Base-by-base conservation (phyloP, 257 asterid species). In the Salvia miltiorrhiza region DNA sequence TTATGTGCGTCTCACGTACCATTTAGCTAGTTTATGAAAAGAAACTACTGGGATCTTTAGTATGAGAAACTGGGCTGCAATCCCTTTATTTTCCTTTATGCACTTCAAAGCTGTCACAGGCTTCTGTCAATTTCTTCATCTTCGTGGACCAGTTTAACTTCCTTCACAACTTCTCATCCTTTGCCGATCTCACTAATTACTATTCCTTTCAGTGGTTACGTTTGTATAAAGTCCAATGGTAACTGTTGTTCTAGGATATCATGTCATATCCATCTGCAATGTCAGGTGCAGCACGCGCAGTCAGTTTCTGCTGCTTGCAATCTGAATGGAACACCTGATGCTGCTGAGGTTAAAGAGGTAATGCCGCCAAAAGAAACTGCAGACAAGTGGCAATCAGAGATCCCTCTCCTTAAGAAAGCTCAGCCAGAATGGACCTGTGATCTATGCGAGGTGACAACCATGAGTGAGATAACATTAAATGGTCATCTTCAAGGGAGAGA, bases 401-500 rank as follows among this genome's bases (percentile, higher is more conserved):
- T 55, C 45, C 14, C 63, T 60, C 56, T 69, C 56, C 0, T 12
- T 50, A 26, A 70, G 55, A 68, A 73, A 80, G 78, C 82, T 76
- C 54, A 35, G 47, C 71, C 9, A 28, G 79, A 55, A 53, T 83
- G 86, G 88, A 77, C 39, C 7, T 79, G 88, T 60, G 76, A 48
- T 45, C 6, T 78, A 19, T 79, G 88, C 19, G 16, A 78, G 33
- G 78, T 81, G 56, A 63, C 75, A 1, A 40, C 73, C 44, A 0
- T 55, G 5, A 24, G 81, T 23, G 83, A 77, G 72, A 21, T 5
- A 1, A n/a, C 2, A 0, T 43, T 79, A 40, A 73, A 52, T 4
- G n/a, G 2, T 28, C 91, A 81, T 69, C 76, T 78, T 16, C 33
- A 9, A 1, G 88, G 90, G 23, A 54, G 0, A 2, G 83, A 50